A percentile compares a stretch with the other conserved stretches of the same genome.
Evolutionary conservation across 2,329 filamentous ascomycete genomes (phyloP).

Genomic region (Shiraia bambusicola): DNA sequence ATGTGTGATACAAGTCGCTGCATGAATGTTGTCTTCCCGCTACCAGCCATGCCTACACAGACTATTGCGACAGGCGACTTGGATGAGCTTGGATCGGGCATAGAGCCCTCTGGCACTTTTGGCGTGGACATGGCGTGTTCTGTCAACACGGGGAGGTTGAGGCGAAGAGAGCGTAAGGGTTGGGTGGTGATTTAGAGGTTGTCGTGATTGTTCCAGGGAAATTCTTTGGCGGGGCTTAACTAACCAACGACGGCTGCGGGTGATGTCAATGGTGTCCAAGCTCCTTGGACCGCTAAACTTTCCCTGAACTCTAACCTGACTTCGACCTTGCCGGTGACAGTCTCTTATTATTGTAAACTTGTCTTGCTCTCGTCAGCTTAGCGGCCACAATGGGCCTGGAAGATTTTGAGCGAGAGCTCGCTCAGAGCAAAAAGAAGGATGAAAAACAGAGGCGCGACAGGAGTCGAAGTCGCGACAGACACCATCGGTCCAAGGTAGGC

Average conservation of each 20-base stretch:
- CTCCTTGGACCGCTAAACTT: conserved; percentile 16
- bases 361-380: conserved; percentile 51
- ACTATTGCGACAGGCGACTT: conserved; percentile 72
- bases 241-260: conserved; percentile 21
- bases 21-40: conserved; percentile 99
- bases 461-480: conserved; percentile 45
- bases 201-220: conserved; percentile 8
- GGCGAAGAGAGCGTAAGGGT: neutral
- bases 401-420: conserved; percentile 78
- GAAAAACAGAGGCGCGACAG: conserved; percentile 50
- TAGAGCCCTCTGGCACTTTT: conserved; percentile 18
- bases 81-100: conserved; percentile 11
- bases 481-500: conserved; percentile 31
- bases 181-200: conserved; percentile 6
- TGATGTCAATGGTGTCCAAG: conserved; percentile 30
- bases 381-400: conserved; percentile 57
- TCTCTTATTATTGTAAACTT: conserved; percentile 44
- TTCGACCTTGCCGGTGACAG: conserved; percentile 4
- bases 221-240: conserved; percentile 39
- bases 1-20: conserved; percentile 94
- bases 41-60: conserved; percentile 97
- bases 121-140: conserved; percentile 46
- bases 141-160: neutral
- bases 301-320: conserved; percentile 8
- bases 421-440: conserved; percentile 62